These are phyloP conservation scores for Wallemia mellicola DNA, from an alignment of 1,284 basidiomycete genomes.

Conservation along the genomic window DNA sequence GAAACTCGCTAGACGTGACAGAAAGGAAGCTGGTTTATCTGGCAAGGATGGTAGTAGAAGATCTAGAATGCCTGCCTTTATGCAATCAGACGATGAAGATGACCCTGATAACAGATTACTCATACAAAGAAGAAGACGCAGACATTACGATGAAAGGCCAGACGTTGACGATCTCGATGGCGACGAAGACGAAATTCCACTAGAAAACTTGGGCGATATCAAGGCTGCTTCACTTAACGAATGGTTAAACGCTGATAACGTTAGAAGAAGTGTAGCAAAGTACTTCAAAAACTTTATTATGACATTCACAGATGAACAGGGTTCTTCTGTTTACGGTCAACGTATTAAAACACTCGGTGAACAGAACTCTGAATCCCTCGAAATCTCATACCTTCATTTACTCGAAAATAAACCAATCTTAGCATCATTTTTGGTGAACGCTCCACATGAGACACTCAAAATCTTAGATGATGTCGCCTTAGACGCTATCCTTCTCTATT, in stretches of 20 bases:
- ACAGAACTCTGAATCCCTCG: constrained; percentile 92
- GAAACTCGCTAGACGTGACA: constrained; percentile 65
- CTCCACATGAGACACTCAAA: constrained; percentile 64
- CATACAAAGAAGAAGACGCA: constrained; percentile 39
- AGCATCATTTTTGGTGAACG: constrained; percentile 89
- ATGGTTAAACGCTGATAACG: constrained; percentile 81
- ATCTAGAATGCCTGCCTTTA: constrained; percentile 48
- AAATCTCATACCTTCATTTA: constrained; percentile 81
- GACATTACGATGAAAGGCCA: constrained; percentile 61
- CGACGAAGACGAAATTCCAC: constrained; percentile 58
- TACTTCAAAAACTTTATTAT: constrained; percentile 89
- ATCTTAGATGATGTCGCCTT: constrained; percentile 92
- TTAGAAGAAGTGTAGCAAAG: constrained; percentile 59
- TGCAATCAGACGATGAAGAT: constrained; percentile 35
- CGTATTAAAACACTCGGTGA: constrained; percentile 80
- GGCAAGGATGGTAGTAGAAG: constrained; percentile 25
- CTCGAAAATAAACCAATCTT: constrained; percentile 71
- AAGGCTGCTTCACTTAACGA: constrained; percentile 88
- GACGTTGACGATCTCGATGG: constrained; percentile 61
- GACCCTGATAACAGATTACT: constrained; percentile 22
- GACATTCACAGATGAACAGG: constrained; percentile 76
- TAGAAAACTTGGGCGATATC: constrained; percentile 89
- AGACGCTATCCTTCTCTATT: constrained; percentile 77
- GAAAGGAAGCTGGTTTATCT: constrained; percentile 24
- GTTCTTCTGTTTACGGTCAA: constrained; percentile 75